phyloP scores from a whole-genome alignment of 495 filamentous ascomycete genomes.

The Penicillium salamii region DNA sequence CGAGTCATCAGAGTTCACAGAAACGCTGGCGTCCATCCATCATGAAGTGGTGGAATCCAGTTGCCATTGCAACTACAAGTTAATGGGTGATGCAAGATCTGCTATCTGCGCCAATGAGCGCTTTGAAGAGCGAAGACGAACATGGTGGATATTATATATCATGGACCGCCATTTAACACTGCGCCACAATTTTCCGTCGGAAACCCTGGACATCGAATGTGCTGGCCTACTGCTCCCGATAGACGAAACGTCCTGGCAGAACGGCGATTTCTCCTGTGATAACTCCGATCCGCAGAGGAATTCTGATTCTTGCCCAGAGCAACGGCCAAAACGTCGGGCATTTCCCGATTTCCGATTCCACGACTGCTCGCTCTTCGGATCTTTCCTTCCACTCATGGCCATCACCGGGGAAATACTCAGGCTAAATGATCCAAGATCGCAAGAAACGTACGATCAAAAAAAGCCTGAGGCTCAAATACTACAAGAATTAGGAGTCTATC shows the following conservation, averaged over 20 bases:
- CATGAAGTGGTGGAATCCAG: conserved; percentile 38
- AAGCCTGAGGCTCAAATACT: conserved; percentile 77
- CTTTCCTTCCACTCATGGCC: conserved; percentile 94
- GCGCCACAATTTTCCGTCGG: conserved; percentile 83
- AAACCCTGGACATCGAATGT: conserved; percentile 79
- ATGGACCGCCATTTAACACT: conserved; percentile 82
- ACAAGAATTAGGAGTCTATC: conserved; percentile 76
- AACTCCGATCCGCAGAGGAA: conserved; percentile 49
- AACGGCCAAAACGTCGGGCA: conserved; percentile 50
- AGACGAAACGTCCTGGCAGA: conserved; percentile 85
- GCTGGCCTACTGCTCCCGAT: conserved; percentile 82
- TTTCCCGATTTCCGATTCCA: conserved; percentile 83
- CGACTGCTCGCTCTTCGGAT: conserved; percentile 86
- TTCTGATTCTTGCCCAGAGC: conserved; percentile 45
- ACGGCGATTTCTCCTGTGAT: conserved; percentile 65
- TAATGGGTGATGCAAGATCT: conserved; percentile 22
- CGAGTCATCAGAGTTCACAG: conserved; percentile 46
- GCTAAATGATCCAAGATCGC: conserved; percentile 80
- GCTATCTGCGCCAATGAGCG: conserved; percentile 63
- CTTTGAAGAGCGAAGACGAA: conserved; percentile 79
- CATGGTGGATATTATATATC: conserved; percentile 87
- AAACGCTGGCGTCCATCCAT: conserved; percentile 32
- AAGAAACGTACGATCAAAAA: conserved; percentile 73
- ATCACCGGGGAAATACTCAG: conserved; percentile 91
- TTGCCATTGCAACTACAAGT: conserved; percentile 40